A percentile compares a stretch with the other conserved stretches of the same genome.
Conservation (phyloP, 2,329 filamentous ascomycete species). For the Fusarium sp. region DNA sequence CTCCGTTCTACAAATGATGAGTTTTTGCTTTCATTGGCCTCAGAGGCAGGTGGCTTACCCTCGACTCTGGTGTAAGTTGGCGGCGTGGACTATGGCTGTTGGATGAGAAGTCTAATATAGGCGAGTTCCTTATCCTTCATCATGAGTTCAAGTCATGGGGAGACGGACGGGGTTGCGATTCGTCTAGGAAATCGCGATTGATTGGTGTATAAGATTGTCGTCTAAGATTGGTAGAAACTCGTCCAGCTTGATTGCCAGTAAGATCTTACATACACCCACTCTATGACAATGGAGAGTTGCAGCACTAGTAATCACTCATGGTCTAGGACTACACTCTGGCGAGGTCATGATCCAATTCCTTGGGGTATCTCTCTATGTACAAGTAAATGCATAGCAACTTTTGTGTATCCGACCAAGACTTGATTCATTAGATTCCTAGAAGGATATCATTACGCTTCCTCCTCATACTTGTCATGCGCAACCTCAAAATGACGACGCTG, state of each 20-base stretch:
- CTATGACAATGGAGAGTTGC: background rate
- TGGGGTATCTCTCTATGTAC: slow-evolving; percentile 41
- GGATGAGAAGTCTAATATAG: background rate
- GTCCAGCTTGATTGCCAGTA: background rate
- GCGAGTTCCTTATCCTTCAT: background rate
- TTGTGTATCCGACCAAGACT: slow-evolving; percentile 31
- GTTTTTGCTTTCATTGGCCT: background rate
- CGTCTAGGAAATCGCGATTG: too few relatives aligned
- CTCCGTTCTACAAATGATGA: background rate
- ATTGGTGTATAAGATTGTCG: background rate
- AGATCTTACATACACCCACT: too few relatives aligned
- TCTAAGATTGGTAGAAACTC: background rate
- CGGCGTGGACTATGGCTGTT: background rate
- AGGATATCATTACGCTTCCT: background rate
- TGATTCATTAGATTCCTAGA: slow-evolving; percentile 18
- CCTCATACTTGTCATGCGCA: background rate
- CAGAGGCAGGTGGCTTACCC: background rate
- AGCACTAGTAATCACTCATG: background rate
- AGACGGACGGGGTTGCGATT: background rate
- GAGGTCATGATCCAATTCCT: slow-evolving; percentile 41
- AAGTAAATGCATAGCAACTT: slow-evolving; percentile 29
- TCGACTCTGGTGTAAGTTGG: background rate
- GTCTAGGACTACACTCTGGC: background rate
- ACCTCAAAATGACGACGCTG: background rate
- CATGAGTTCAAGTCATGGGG: background rate